A percentile compares a stretch with the other conserved stretches of the same genome.
phyloP scores from a whole-genome alignment of 129 eudicot species.

The Escallonia rubra region DNA sequence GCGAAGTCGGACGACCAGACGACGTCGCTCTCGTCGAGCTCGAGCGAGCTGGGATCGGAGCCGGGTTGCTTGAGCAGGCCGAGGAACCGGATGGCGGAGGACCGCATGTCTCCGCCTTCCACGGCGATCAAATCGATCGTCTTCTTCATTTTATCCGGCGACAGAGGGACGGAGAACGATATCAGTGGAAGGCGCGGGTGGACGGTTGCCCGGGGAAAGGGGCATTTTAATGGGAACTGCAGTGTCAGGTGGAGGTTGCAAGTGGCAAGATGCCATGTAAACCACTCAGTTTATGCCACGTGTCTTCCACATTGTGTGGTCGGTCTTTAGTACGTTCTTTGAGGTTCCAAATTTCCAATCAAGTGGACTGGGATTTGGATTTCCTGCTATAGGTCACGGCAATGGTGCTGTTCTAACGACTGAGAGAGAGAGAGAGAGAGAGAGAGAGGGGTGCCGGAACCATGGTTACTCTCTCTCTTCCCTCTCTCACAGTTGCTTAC shows the following conservation, averaged over 20 bases:
- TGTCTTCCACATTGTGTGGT: too few species aligned
- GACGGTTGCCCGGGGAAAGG: background rate
- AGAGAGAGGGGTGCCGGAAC: background rate
- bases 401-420: background rate
- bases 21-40: slow-evolving; percentile 73
- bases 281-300: background rate
- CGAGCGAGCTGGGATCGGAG: slow-evolving; percentile 18
- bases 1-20: slow-evolving; percentile 38
- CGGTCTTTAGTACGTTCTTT: background rate
- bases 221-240: too few species aligned
- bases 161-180: background rate
- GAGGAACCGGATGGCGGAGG: slow-evolving; percentile 41
- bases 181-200: background rate
- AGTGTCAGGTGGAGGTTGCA: background rate
- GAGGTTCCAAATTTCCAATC: background rate
- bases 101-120: slow-evolving; percentile 29
- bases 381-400: too few species aligned
- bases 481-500: too few species aligned
- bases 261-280: background rate
- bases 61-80: slow-evolving; percentile 25
- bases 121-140: background rate
- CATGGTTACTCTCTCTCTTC: too few species aligned
- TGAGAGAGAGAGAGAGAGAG: background rate
- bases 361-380: background rate
- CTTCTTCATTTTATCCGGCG: background rate